Conservation (phyloP, 179 eudicot genomes). For the Gypsophila paniculata region DNA sequence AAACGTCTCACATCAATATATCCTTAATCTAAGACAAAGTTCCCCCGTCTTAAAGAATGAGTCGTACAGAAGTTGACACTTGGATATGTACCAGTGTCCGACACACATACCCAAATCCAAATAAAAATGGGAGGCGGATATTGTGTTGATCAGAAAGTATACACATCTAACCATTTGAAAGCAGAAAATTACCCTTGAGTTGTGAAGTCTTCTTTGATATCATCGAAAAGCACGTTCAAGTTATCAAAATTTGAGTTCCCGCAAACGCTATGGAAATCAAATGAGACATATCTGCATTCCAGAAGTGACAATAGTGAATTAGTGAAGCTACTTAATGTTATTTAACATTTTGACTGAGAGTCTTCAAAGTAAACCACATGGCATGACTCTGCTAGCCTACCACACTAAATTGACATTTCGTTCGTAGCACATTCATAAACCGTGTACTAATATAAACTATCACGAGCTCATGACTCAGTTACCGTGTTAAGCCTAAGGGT, state of each 20-base stretch:
- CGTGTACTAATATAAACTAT: no score
- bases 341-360: no score
- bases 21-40: neutral
- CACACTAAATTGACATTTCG: no score
- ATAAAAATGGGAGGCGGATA: no score
- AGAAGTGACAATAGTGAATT: slow-evolving; percentile 12
- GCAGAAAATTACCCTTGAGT: slow-evolving; percentile 67
- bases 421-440: no score
- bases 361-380: no score
- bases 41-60: neutral
- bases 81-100: neutral
- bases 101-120: no score
- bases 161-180: neutral
- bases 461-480: no score
- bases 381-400: no score
- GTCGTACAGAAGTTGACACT: neutral
- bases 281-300: slow-evolving; percentile 66
- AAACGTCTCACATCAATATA: no score
- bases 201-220: slow-evolving; percentile 63
- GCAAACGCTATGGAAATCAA: slow-evolving; percentile 78
- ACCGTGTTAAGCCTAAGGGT: no score
- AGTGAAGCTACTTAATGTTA: slow-evolving; percentile 10
- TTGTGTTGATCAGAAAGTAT: slow-evolving; percentile 2
- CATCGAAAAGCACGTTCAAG: slow-evolving; percentile 57
- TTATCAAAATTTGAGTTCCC: slow-evolving; percentile 69